These are phyloP conservation scores for Aureobasidium sp. DNA, from an alignment of 2,329 filamentous ascomycete species.

Conservation along the genomic window DNA sequence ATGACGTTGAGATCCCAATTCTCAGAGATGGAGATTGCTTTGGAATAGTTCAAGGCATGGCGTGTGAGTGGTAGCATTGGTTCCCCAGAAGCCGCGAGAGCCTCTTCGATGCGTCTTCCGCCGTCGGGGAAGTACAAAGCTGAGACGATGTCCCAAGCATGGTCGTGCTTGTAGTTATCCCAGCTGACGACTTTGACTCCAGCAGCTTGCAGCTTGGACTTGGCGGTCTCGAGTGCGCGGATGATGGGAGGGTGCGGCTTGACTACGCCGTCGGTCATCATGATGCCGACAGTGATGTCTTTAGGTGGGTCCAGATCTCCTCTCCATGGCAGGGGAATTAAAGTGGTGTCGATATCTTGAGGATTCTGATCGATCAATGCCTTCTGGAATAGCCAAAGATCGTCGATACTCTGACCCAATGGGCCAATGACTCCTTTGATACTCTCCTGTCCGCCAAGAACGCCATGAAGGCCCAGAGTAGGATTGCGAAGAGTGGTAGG, in stretches of 20 bases:
- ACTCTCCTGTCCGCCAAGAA: constrained; percentile 40
- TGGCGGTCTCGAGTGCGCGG: constrained; percentile 27
- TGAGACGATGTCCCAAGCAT: constrained; percentile 43
- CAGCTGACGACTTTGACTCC: constrained; percentile 38
- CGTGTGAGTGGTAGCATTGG: neutral
- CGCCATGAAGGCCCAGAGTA: constrained; percentile 34
- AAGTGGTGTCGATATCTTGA: constrained; percentile 51
- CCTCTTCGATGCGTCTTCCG: constrained; percentile 38
- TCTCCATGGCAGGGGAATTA: constrained; percentile 54
- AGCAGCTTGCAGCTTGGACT: constrained; percentile 13
- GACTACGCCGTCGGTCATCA: constrained; percentile 54
- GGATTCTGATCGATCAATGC: constrained; percentile 46
- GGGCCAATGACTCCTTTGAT: constrained; percentile 48
- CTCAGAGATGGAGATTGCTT: constrained; percentile 4
- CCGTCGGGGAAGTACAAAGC: constrained; percentile 56
- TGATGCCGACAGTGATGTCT: constrained; percentile 44
- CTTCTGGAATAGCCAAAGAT: constrained; percentile 48
- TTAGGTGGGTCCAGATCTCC: constrained; percentile 37
- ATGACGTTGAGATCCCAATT: constrained; percentile 12
- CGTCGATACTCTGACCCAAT: constrained; percentile 46
- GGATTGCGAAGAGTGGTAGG: constrained; percentile 41
- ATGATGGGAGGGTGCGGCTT: constrained; percentile 31
- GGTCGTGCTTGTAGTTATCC: constrained; percentile 42
- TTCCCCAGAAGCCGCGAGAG: constrained; percentile 40
- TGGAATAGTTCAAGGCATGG: constrained; percentile 5